Base-by-base conservation (phyloP, 139 green algal genomes). In the Picochlorum sp. region DNA sequence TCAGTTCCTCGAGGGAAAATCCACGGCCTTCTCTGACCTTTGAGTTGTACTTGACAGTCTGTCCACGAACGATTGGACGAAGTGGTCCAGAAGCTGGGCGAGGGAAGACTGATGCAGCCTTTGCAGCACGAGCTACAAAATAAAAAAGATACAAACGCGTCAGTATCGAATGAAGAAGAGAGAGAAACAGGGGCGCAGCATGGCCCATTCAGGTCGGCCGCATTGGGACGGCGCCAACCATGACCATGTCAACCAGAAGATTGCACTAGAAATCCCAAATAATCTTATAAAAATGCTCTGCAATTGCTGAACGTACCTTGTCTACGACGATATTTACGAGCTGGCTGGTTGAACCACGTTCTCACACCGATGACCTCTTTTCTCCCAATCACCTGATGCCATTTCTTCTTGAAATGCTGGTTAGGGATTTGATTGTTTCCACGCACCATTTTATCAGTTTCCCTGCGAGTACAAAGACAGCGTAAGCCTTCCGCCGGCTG, bases 301-400 rank as follows among this genome's bases (percentile, higher is more conserved):
- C 34, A 41, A 10, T 11, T 41, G 34, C 34, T 8, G 9, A 41
- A 66, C 86, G 66, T 70, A 95, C 88, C 86, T 3, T 83, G 74
- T 34, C 82, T 77, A 57, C 92, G 76, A 20, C 90, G 76, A 57
- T 85, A 62, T 76, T 98, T 98, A 68, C 94, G 85, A 6, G 89
- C 94, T 20, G 94, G 86, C 87, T 99, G 94, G 85, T 99, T 96
- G 83, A 99, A 98, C 94, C 94, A 99, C 44, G 94, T 99, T 73
- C 80, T 87, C 63, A 98, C 85, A 80, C 67, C 71, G 34, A 41
- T 41, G 34, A 41, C 34, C 34, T 41, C 34, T 41, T 41, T 41
- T 11, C 34, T 41, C 8, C 34, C 34, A 49, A 66, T 24, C 28
- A 78, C 28, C 41, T 69, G 69, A 72, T 86, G 80, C 80, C 84